Evolutionary conservation across 2,329 filamentous ascomycete genomes (phyloP).

Genomic region (Tetracladium maxilliforme): DNA sequence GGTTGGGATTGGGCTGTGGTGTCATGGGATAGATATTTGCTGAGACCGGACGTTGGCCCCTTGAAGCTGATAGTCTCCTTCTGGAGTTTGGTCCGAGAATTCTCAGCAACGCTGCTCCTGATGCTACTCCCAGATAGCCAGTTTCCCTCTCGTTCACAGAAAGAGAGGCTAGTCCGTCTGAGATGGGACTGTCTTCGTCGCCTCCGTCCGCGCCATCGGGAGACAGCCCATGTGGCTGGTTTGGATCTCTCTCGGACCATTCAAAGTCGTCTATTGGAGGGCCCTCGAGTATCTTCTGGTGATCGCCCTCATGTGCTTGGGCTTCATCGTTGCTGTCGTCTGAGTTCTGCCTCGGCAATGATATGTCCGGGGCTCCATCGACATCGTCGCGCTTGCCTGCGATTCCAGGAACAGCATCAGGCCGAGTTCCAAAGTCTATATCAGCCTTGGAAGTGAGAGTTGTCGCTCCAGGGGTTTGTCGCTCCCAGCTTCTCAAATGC

Average conservation of each 20-base stretch:
- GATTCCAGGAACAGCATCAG: conserved; percentile 1
- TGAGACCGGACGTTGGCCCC: too few species aligned
- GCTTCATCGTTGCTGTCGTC: conserved; percentile 1
- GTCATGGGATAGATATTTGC: too few species aligned
- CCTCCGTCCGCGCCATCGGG: conserved; percentile 1
- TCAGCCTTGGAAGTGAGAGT: neutral
- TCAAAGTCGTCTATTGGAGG: conserved; percentile 1
- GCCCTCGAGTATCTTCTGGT: too few species aligned
- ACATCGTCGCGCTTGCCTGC: neutral
- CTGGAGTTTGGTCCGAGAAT: too few species aligned
- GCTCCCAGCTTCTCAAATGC: neutral
- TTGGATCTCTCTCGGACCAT: conserved; percentile 1
- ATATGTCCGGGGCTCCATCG: neutral
- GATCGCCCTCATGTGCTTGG: too few species aligned
- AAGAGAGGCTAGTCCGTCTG: conserved; percentile 8
- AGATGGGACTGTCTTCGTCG: too few species aligned
- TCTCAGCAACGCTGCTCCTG: conserved; percentile 6
- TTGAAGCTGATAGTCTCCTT: too few species aligned
- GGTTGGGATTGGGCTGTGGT: too few species aligned
- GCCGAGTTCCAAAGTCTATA: conserved; percentile 1
- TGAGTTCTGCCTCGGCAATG: neutral
- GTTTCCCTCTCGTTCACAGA: conserved; percentile 5
- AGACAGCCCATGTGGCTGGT: conserved; percentile 1
- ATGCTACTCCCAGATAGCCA: conserved; percentile 7
- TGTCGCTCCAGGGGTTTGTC: neutral